Evolutionary conservation across 495 filamentous ascomycete species (phyloP).

Genomic region (Pseudoneurospora amorphoporcata): DNA sequence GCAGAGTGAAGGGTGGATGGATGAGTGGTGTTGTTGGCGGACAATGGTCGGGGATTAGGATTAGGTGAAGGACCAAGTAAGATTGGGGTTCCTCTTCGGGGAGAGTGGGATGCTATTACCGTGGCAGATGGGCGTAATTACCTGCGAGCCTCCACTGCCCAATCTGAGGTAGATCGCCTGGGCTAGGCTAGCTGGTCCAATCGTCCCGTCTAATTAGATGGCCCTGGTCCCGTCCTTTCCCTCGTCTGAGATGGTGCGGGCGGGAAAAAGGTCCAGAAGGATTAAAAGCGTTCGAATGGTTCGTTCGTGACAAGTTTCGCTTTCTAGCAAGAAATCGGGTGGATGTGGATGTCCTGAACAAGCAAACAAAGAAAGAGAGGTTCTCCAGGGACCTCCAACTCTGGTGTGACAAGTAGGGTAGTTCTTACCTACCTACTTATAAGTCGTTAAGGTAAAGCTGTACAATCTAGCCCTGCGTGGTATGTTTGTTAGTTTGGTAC

Average conservation of each 20-base stretch:
- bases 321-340: not conserved
- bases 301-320: not conserved
- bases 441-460: not conserved
- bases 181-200: not conserved
- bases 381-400: not conserved
- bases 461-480: no score
- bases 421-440: not conserved
- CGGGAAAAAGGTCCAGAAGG: not conserved
- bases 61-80: not conserved
- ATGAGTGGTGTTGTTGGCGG: not conserved
- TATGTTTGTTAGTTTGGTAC: no score
- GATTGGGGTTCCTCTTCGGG: not conserved
- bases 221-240: not conserved
- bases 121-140: not conserved
- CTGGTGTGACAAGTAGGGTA: not conserved
- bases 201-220: not conserved
- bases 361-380: not conserved
- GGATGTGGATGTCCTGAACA: not conserved
- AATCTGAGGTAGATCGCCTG: not conserved
- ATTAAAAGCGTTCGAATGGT: not conserved
- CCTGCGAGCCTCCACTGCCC: not conserved
- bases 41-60: not conserved
- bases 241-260: not conserved
- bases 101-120: not conserved
- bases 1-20: not conserved